Base-by-base conservation (phyloP, 495 filamentous ascomycete species). In the Parathielavia appendiculata region DNA sequence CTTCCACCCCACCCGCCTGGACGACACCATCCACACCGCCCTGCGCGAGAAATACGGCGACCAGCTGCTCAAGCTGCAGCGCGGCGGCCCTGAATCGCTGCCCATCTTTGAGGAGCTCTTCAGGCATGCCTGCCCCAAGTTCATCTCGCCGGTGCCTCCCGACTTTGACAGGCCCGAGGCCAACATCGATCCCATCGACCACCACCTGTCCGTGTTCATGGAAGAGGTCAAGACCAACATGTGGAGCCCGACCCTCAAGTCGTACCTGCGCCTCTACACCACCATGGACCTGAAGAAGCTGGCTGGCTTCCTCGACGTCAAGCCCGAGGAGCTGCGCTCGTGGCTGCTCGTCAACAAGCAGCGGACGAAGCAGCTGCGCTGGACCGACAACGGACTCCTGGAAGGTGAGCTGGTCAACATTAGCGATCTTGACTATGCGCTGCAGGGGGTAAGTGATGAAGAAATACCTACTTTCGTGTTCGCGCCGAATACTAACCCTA, bases 231-330 rank as follows among this genome's bases (percentile, higher is more conserved):
- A 93, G 84, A 89, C 83, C 61, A 96, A 96, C 82, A 97, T 96
- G 76, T 86, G 86, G 77, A 90, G 88, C 71, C 93, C 93, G 40
- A 96, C 91, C 39, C 83, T 98, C 66, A 95, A 92, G 77, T 96
- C 92, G 54, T 98, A 97, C 80, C 83, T 98, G 57, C 93, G 95
- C 71, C 90, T 98, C 55, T 98, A 98, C 81, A 97, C 95, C 41
- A 98, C 95, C 60, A 97, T 97, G 90, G 93, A 98, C 69, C 78
- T 98, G 61, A 92, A 95, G 80, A 98, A 98, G 77, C 83, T 98
- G 54, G 92, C 93, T 56, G 91, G 91, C 52, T 97, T 98, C 83
- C 80, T 98, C 48, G 92, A 97, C 62, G 89, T 96, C 46, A 84
- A 95, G 71, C 87, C 92, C 5, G 95, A 97, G 74, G 86, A 92